Base-by-base conservation (phyloP, 2,329 filamentous ascomycete genomes). In the Huntiella decipiens region DNA sequence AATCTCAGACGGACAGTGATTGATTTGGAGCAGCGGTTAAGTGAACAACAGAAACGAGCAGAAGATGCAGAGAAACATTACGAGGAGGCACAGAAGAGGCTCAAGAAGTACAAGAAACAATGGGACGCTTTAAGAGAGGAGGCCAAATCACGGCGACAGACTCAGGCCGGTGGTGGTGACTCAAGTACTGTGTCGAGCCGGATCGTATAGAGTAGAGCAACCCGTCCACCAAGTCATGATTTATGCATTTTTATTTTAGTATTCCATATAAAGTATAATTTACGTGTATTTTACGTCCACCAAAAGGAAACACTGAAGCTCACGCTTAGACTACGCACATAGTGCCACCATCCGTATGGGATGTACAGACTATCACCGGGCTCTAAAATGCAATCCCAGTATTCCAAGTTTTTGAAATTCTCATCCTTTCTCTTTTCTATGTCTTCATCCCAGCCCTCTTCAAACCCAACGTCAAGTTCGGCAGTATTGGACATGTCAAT, bases 291-390 rank as follows among this genome's bases (percentile, higher is more conserved):
- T 11, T 46, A 37, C 36, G 82, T 81, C 82, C 84, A 98, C 91
- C 91, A 98, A 57, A 95, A 96, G 57, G 86, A 95, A 10, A 96
- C 86, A 53, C 87, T 95, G 56, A 93, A 87, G 57, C 88, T 94
- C 15, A 83, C 74, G 47, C 76, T 85, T 55, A 96, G 58, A 43
- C 85, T 85, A 50, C 82, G 70, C 3, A 96, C 83, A 60, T 95
- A 96, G 65, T 98, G 91, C 91, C 91, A 98, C 88, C 91, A 98
- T 0, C 88, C 91, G 4, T 84, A 70, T 0, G 91, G 91, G 45
- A 98, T 83, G 58, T 94, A 91, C 45, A 98, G 58, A 52, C 77
- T 81, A 45, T 98, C 86, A 0, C 88, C 91, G 1, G 82, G 79
- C 28, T 71, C 74, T 4, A 98, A 63, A 1, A 96, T 70, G 47